Base-by-base conservation (phyloP, 306 rosid species). In the Prunus fruticosa region DNA sequence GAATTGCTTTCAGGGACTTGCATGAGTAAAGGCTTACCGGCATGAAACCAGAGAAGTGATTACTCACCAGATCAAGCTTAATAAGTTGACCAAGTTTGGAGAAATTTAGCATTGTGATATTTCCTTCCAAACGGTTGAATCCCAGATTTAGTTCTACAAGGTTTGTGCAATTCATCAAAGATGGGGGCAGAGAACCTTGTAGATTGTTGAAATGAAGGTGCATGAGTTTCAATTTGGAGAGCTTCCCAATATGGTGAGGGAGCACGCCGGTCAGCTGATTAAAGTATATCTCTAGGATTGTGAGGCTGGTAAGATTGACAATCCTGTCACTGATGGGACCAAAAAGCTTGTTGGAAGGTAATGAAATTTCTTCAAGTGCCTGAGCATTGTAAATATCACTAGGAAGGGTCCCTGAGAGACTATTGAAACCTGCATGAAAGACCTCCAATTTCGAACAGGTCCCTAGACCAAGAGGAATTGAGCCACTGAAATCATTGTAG, bases 151-250 rank as follows among this genome's bases (percentile, higher is more conserved):
- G 5, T 16, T 69, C 62, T 11, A 2, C 5, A 69, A 69, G 74
- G 16, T 28, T 28, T 2, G 74, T 69, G 62, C 74, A 69, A 28
- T 69, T 69, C 62, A 69, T 69, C 74, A 50, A 50, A 18, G 74
- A 69, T 10, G 61, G 27, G 7, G 74, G 74, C 16, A 69, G 46
- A 1, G 27, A 19, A 18, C 25, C 74, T 51, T 50, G 25, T 0
- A 69, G 46, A 3, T 50, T 27, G 74, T 69, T 69, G 62, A 28
- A 27, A 28, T 69, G 61, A 69, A 50, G 62, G 2, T 15, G 11
- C 22, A 69, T 11, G 16, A 50, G 9, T 9, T 27, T 27, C 25
- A 51, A 10, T 2, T 69, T 50, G 27, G 74, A 49, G 6, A 69
- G 46, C 62, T 69, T 69, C 3, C 19, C 46, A 52, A 69, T 3